Percentiles rank a stretch among this genome's conserved stretches.
These are phyloP conservation scores for Gossypium australe DNA, from an alignment of 345 rosid genomes.

Conservation along the genomic window DNA sequence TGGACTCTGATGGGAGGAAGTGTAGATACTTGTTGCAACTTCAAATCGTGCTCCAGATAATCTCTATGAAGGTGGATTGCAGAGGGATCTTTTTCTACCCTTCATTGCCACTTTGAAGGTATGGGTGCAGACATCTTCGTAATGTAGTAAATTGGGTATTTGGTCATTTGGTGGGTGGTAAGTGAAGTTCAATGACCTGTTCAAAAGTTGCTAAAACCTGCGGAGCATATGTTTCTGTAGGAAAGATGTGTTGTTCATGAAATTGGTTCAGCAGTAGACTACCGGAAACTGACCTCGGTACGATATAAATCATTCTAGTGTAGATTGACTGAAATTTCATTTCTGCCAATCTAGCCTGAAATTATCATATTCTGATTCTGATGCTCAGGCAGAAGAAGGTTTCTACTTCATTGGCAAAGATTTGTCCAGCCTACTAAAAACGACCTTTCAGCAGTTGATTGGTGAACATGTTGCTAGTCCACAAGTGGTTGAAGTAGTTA, in stretches of 20 bases:
- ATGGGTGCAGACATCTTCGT: not conserved
- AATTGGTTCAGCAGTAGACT: slow-evolving; percentile 87
- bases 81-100: slow-evolving; percentile 94
- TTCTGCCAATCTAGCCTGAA: slow-evolving; percentile 6
- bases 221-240: slow-evolving; percentile 32
- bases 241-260: slow-evolving; percentile 76
- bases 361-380: slow-evolving; percentile 11
- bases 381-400: slow-evolving; percentile 81
- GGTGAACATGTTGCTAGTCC: slow-evolving; percentile 52
- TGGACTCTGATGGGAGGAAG: slow-evolving; percentile 36
- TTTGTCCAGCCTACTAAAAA: slow-evolving; percentile 48
- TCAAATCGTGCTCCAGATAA: slow-evolving; percentile 98
- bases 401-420: slow-evolving; percentile 79
- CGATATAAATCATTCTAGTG: not conserved
- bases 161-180: not conserved
- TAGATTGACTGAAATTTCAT: slow-evolving; percentile 15
- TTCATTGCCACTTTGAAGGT: slow-evolving; percentile 88
- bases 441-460: slow-evolving; percentile 62
- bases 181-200: not conserved
- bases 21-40: slow-evolving; percentile 87
- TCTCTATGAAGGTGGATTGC: slow-evolving; percentile 96
- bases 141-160: not conserved
- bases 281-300: slow-evolving; percentile 90
- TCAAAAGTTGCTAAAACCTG: slow-evolving; percentile 9
- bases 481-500: slow-evolving; percentile 79